phyloP scores from a whole-genome alignment of 495 filamentous ascomycete species.

The Hyaloscypha hepaticicola region DNA sequence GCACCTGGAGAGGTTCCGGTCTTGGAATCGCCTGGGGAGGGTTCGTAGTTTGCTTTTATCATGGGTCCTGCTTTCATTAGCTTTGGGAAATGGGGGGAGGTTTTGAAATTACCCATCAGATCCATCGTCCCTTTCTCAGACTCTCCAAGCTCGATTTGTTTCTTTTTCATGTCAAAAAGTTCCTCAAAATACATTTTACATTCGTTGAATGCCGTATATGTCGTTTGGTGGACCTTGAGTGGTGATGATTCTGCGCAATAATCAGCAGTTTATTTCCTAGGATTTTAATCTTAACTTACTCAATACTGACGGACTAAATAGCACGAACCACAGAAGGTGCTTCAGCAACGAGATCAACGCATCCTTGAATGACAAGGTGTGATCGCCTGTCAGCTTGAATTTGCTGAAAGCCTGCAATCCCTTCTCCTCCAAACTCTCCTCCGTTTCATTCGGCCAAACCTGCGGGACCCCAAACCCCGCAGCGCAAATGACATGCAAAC shows the following conservation, averaged over 20 bases:
- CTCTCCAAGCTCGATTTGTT: conserved; percentile 16
- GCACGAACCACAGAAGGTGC: conserved; percentile 53
- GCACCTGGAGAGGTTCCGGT: not conserved
- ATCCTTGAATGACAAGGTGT: conserved; percentile 54
- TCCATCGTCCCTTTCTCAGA: conserved; percentile 12
- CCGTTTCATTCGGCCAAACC: conserved; percentile 53
- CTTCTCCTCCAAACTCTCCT: conserved; percentile 39
- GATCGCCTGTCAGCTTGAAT: conserved; percentile 41
- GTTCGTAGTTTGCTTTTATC: conserved; percentile 19
- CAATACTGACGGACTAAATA: conserved; percentile 48
- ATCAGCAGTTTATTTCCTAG: not conserved
- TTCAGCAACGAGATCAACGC: conserved; percentile 29
- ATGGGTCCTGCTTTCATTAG: conserved; percentile 12
- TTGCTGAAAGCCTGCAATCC: conserved; percentile 35
- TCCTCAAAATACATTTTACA: conserved; percentile 22
- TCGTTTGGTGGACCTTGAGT: conserved; percentile 9
- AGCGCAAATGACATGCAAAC: conserved; percentile 26
- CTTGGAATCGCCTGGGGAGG: not conserved
- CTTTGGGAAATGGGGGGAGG: not conserved
- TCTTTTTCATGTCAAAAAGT: conserved; percentile 15
- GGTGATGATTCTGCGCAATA: conserved; percentile 8
- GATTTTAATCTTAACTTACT: conserved; percentile 25
- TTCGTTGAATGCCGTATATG: conserved; percentile 13
- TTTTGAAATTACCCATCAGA: not conserved
- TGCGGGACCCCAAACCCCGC: conserved; percentile 44